Conservation (phyloP, 2,329 filamentous ascomycete genomes). For the Raffaelea albimanens region DNA sequence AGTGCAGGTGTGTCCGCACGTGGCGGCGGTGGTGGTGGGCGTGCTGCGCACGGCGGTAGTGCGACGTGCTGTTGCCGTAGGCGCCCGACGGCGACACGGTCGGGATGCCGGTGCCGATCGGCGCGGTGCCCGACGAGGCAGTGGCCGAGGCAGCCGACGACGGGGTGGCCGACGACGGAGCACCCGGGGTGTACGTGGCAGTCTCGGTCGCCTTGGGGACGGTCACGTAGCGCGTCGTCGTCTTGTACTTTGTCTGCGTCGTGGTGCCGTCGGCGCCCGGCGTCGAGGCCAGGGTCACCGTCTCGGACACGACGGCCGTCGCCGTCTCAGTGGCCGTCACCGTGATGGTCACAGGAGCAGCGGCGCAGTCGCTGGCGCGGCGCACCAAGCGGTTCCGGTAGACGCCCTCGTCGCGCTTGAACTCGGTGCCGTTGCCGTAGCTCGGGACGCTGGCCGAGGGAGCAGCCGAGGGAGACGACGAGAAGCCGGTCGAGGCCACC, state of each 20-base stretch:
- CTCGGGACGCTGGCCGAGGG: too few species aligned
- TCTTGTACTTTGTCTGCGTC: background rate
- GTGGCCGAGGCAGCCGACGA: background rate
- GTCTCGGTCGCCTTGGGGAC: constrained; percentile 1
- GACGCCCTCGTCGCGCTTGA: too few species aligned
- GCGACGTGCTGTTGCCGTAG: background rate
- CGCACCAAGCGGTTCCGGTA: too few species aligned
- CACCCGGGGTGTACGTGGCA: constrained; percentile 4
- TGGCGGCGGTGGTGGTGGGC: background rate
- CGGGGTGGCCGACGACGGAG: background rate
- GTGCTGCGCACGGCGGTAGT: background rate
- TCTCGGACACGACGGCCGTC: background rate
- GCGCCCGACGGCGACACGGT: background rate
- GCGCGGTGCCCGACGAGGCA: background rate
- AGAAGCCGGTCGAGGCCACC: too few species aligned
- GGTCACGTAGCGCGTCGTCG: background rate
- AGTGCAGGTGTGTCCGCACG: background rate
- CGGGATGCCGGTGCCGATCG: background rate
- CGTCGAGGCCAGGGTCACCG: background rate
- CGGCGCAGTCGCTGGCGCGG: too few species aligned
- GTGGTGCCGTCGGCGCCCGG: too few species aligned
- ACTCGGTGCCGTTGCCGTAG: too few species aligned
- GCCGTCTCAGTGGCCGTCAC: background rate
- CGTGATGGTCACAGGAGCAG: too few species aligned
- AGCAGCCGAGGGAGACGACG: background rate